These are phyloP conservation scores for Apiospora arundinis DNA, from an alignment of 2,329 filamentous ascomycete genomes.

Conservation along the genomic window DNA sequence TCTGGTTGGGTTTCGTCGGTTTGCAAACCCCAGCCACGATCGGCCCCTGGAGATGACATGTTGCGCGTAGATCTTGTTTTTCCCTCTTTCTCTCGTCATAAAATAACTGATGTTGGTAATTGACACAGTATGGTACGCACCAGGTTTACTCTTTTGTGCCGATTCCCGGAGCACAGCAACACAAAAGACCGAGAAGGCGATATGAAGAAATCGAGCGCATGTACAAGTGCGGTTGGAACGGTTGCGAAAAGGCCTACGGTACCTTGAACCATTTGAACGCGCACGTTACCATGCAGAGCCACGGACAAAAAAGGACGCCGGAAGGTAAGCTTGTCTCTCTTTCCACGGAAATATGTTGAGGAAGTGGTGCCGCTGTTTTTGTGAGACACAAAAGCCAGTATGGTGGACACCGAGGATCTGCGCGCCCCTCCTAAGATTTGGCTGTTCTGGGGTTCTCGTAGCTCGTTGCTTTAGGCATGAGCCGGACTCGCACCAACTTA, in stretches of 20 bases:
- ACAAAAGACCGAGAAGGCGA: slow-evolving; percentile 89
- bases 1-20: not conserved
- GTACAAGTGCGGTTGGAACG: slow-evolving; percentile 99
- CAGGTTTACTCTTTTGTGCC: slow-evolving; percentile 98
- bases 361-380: slow-evolving; percentile 18
- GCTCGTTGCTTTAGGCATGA: slow-evolving; percentile 12
- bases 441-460: slow-evolving; percentile 12
- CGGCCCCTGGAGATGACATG: slow-evolving; percentile 10
- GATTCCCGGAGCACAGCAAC: slow-evolving; percentile 94
- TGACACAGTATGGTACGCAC: slow-evolving; percentile 41
- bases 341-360: slow-evolving; percentile 11
- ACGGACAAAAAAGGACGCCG: slow-evolving; percentile 91
- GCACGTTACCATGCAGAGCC: slow-evolving; percentile 98
- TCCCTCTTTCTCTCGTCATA: slow-evolving; percentile 25
- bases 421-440: slow-evolving; percentile 4
- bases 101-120: slow-evolving; percentile 42
- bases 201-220: slow-evolving; percentile 99
- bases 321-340: slow-evolving; percentile 73
- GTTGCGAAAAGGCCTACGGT: slow-evolving; percentile 97
- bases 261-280: slow-evolving; percentile 97
- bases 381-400: slow-evolving; percentile 22
- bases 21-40: not conserved
- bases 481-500: slow-evolving; percentile 20
- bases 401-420: not conserved
- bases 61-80: slow-evolving; percentile 20